Evolutionary conservation across 176 grass and related monocot genomes (phyloP), one percentile per base, ranked within the genome.

Genomic region (Phoenix roebelenii): DNA sequence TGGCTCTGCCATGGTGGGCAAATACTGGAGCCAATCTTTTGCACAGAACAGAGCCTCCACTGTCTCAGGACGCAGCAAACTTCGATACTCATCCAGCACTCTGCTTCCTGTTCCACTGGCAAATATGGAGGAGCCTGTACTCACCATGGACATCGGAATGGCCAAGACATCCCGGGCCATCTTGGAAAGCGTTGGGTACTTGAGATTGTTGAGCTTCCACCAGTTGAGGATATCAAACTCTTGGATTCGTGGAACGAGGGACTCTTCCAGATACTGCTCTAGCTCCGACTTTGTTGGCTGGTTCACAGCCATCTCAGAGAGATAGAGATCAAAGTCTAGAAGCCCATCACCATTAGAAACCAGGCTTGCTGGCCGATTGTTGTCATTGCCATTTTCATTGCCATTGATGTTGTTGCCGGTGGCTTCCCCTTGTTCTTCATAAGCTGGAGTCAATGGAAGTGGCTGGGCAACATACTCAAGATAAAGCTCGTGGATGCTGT

Each of bases 241-340:
- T 30, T 65, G 84, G 53, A 82, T 75, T 9, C 89, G 81, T 5
- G 89, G 81, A 1, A 74, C 83, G 15, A 95, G 81, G 58, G 74
- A 76, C 51, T 95, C 89, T 20, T 95, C 85, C 52, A 95, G 18
- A 56, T 95, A 95, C 68, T 95, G 89, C 29, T 95, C 89, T 49
- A 95, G 61, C 59, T 95, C 89, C 25, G 78, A 75, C 22, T 76
- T 87, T 5, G 75, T 72, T 7, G 85, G 81, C 57, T 85, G 74
- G 44, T 60, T 89, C 60, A 66, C 71, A 52, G 79, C 68, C 55
- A 89, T 89, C 67, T 95, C 89, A 17, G 81, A 89, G 23, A 95
- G 75, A 55, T 88, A 95, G 63, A 82, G 79, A 44, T 95, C 89
- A 49, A 95, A 95, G 67, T 95, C 89, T 7, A 85, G 22, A 62